These are phyloP conservation scores for Thalia dealbata DNA, from an alignment of 176 grass and related monocot species.

Conservation along the genomic window DNA sequence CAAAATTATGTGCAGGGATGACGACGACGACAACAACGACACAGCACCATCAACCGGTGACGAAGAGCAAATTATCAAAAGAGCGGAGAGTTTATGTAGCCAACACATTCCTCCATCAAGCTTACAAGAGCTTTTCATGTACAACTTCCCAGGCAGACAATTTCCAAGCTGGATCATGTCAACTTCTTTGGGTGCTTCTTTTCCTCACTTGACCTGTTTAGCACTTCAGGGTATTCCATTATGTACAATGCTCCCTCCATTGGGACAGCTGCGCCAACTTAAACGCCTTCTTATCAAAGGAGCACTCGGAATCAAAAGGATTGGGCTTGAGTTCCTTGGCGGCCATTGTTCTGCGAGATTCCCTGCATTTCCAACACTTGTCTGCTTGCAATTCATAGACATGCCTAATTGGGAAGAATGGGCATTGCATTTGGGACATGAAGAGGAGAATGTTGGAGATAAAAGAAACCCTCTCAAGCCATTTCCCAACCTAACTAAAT, in stretches of 20 bases:
- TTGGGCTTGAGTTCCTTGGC: conserved; percentile 62
- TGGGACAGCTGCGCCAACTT: conserved; percentile 56
- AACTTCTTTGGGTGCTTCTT: too few species aligned
- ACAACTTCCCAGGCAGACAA: background rate
- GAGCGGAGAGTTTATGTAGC: too few species aligned
- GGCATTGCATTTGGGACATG: too few species aligned
- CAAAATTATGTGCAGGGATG: too few species aligned
- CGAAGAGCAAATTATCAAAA: too few species aligned
- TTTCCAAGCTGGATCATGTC: too few species aligned
- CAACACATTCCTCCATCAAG: too few species aligned
- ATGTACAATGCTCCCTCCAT: conserved; percentile 49
- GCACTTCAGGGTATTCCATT: too few species aligned
- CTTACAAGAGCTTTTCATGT: too few species aligned
- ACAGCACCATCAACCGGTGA: too few species aligned
- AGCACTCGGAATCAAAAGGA: conserved; percentile 39
- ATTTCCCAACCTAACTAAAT: conserved; percentile 53
- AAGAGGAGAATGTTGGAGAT: conserved; percentile 22
- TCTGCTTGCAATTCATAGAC: conserved; percentile 42
- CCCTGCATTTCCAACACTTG: conserved; percentile 54
- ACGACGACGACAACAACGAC: too few species aligned
- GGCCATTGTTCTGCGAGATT: conserved; percentile 17
- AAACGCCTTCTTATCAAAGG: conserved; percentile 45
- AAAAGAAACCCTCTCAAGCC: background rate
- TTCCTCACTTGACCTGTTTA: too few species aligned
- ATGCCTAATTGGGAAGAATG: conserved; percentile 69